Evolutionary conservation across 306 rosid species (phyloP).

Genomic region (Vigna radiata): DNA sequence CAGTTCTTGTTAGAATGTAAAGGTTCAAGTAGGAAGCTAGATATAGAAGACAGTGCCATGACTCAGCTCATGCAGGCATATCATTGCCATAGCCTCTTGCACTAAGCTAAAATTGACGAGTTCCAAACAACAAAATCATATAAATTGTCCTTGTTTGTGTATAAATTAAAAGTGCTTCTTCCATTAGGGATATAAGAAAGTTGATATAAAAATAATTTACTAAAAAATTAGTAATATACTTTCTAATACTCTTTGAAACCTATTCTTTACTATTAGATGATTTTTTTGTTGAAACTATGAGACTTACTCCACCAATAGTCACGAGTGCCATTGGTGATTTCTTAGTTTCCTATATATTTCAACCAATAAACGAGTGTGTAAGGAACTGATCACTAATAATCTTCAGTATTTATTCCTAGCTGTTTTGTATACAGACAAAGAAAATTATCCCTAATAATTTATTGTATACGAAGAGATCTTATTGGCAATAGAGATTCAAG

Average conservation of each 20-base stretch:
- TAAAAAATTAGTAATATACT: background rate
- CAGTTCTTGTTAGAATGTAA: conserved; percentile 29
- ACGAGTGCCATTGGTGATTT: background rate
- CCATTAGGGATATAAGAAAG: background rate
- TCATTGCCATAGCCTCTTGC: background rate
- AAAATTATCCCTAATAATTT: no score
- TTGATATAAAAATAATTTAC: background rate
- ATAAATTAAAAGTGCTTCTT: background rate
- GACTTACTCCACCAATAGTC: background rate
- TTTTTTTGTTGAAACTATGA: background rate
- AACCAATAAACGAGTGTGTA: no score
- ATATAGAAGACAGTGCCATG: conserved; percentile 6
- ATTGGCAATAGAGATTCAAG: no score
- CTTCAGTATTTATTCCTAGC: no score
- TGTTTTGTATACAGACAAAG: no score
- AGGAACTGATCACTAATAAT: no score
- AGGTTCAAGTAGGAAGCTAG: background rate
- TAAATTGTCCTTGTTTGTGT: no score
- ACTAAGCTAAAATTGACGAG: conserved; percentile 11
- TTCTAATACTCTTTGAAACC: background rate
- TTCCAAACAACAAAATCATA: conserved; percentile 17
- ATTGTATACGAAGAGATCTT: no score
- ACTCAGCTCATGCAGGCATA: conserved; percentile 13
- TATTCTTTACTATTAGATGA: background rate
- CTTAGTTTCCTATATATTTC: background rate